Percentiles rank a stretch among this genome's conserved stretches.
Conservation (phyloP, 202 grass and related monocot genomes). For the Brachypodium distachyon region DNA sequence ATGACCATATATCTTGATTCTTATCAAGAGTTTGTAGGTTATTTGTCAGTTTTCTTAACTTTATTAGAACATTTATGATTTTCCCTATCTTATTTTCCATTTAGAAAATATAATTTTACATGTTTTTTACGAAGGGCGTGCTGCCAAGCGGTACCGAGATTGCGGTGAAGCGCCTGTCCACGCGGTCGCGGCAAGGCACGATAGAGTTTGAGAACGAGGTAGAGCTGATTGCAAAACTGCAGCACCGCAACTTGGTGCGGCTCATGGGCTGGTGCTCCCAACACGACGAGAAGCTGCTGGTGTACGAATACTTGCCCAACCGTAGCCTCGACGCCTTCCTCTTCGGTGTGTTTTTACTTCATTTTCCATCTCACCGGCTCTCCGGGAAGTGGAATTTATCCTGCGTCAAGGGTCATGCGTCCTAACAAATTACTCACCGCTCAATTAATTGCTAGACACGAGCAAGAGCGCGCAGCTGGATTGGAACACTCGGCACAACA, state of each 20-base stretch:
- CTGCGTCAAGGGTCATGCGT: too few relatives aligned
- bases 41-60: too few relatives aligned
- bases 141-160: conserved; percentile 45
- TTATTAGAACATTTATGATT: too few relatives aligned
- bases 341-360: conserved; percentile 29
- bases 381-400: background rate
- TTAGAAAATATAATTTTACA: too few relatives aligned
- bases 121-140: conserved; percentile 40
- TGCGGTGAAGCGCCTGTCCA: conserved; percentile 73
- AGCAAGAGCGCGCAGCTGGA: conserved; percentile 36
- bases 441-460: background rate
- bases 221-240: conserved; percentile 78
- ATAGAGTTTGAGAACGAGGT: conserved; percentile 77
- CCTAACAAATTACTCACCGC: too few relatives aligned
- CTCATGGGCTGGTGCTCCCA: conserved; percentile 69
- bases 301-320: conserved; percentile 84
- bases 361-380: background rate
- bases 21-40: too few relatives aligned
- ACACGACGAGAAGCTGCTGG: conserved; percentile 76
- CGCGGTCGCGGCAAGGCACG: conserved; percentile 47
- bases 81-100: too few relatives aligned
- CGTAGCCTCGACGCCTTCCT: conserved; percentile 67
- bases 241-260: conserved; percentile 76
- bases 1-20: too few relatives aligned
- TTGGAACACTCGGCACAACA: conserved; percentile 42